Evolutionary conservation across 257 asterid species (phyloP), one percentile per base, ranked within the genome.

Genomic region (Capsicum pubescens): DNA sequence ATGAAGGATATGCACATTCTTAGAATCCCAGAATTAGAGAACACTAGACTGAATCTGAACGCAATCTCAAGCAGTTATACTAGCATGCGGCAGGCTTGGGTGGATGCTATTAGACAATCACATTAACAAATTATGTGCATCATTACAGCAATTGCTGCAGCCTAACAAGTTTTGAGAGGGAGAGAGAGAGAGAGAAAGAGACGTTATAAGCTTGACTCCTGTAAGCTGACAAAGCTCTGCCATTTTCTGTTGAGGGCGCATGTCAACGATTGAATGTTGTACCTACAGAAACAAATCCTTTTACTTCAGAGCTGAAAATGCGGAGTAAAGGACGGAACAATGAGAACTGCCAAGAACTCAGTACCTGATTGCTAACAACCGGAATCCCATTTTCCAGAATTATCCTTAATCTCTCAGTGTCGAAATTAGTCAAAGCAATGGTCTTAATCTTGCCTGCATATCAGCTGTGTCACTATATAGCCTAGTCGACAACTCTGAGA

Each of bases 191-290:
- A 85, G 88, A 85, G 90, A 90, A 94, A 89, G 86, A 90, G 85
- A 96, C 99, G 98, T 94, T 91, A 96, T 96, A 83, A 96, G 99
- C 89, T 96, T 92, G 77, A 96, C 99, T 87, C 98, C 99, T 1
- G 92, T 86, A 59, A 87, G 97, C 88, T 87, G 91, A 85, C 99
- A 94, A 87, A 96, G 97, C 92, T 94, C 93, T 14, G 97, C 98
- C 99, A 96, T 96, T 90, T 87, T 92, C 92, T 93, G 98, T 83
- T 94, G 99, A 88, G 99, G 98, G 59, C 98, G 99, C 98, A 96
- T 93, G 91, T 96, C 99, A 79, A 96, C 97, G 77, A 96, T 89
- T 63, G 99, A 96, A 87, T 96, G 99, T 80, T 96, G 99, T 15
- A 96, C 99, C 99, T 96, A 91, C 87, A 91, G 84, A 87, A 85